Conservation (phyloP, 805 yeast genomes). For the Saturnispora gosingensis region DNA sequence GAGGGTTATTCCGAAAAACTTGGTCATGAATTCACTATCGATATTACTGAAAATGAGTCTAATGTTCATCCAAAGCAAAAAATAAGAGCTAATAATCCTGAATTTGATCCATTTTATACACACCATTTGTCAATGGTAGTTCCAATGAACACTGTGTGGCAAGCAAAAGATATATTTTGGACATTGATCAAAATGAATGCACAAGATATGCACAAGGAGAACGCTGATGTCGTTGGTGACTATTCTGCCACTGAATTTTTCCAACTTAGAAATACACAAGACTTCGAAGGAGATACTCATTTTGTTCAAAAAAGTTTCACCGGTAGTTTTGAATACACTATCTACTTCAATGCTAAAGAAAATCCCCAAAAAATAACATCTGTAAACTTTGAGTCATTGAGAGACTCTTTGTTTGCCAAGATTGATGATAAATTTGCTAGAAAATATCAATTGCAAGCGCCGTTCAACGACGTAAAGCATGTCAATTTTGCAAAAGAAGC, state of each 20-base stretch:
- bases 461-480: conserved; percentile 39
- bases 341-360: conserved; percentile 44
- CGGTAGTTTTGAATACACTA: conserved; percentile 69
- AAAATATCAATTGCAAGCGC: conserved; percentile 43
- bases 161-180: conserved; percentile 65
- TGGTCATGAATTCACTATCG: conserved; percentile 51
- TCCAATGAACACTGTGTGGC: conserved; percentile 63
- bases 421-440: conserved; percentile 46
- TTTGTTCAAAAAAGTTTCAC: conserved; percentile 65
- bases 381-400: conserved; percentile 29
- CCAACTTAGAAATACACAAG: conserved; percentile 47
- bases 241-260: conserved; percentile 42
- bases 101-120: conserved; percentile 47
- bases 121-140: conserved; percentile 62
- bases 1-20: conserved; percentile 54
- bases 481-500: conserved; percentile 63
- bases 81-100: conserved; percentile 25
- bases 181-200: conserved; percentile 64
- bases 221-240: conserved; percentile 8
- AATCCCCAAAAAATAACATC: conserved; percentile 33
- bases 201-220: conserved; percentile 22
- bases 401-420: conserved; percentile 26
- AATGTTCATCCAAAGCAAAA: conserved; percentile 34
- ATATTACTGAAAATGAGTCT: conserved; percentile 44
- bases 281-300: conserved; percentile 69